Evolutionary conservation across 352 stramenopile genomes (phyloP), one percentile per base, ranked within the genome.

Genomic region (Pythium aristosporum): DNA sequence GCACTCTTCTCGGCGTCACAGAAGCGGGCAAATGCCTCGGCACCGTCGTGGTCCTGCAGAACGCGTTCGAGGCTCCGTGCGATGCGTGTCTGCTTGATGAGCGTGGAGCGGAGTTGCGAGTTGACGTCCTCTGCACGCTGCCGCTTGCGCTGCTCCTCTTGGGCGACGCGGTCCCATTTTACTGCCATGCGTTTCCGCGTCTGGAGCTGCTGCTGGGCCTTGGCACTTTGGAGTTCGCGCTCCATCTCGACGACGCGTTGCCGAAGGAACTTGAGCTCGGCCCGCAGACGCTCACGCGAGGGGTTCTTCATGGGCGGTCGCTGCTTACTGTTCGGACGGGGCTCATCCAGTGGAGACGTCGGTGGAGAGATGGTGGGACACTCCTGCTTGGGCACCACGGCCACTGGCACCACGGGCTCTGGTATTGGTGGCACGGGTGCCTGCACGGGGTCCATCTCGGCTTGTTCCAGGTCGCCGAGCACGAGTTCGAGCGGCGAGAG

Each of bases 61-160:
- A 82, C 56, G 23, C 75, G 53, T 30, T 87, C 72, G 10, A 85
- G 68, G 12, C 64, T 64, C 32, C 75, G 67, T 13, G 72, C 76
- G 43, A 83, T 57, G 37, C 63, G 54, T 52, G 79, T 80, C 65
- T 87, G 78, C 11, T 69, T 71, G 39, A 77, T 51, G 9, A 87
- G 54, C 36, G 75, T 60, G 2, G 25, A 42, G 13, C 72, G 68
- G 5, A 87, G 52, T 11, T 76, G 67, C 32, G 41, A 47, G 18
- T 85, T 84, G 61, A 84, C 75, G 10, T 58, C 47, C 48, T 87
- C 74, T 37, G 78, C 54, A 30, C 63, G 56, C 11, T 72, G 52
- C 13, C 67, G 72, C 20, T 63, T 59, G 30, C 60, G 46, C 28
- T 73, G 65, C 43, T 87, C 75, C 15, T 74, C 64, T 15, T 77